Conservation (phyloP, 805 yeast genomes). For the Metschnikowia santaceciliae region DNA sequence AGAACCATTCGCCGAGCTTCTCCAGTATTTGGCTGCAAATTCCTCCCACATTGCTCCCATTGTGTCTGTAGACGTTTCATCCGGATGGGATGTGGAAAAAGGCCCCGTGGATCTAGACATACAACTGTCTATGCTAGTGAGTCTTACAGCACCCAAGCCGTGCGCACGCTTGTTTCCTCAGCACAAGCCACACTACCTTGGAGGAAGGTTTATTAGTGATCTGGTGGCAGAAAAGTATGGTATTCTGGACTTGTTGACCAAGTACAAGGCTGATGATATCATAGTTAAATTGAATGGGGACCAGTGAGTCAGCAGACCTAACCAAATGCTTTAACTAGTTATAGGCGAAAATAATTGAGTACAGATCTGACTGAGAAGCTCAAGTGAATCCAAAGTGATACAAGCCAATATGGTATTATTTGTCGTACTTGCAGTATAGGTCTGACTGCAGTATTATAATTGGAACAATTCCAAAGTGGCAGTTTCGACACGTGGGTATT, state of each 20-base stretch:
- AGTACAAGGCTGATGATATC: conserved; percentile 32
- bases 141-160: conserved; percentile 93
- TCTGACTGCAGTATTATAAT: too few species aligned
- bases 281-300: conserved; percentile 29
- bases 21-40: conserved; percentile 23
- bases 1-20: conserved; percentile 59
- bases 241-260: conserved; percentile 44
- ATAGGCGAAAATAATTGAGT: too few species aligned
- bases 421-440: too few species aligned
- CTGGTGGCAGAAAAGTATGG: conserved; percentile 69
- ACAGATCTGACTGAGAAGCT: too few species aligned
- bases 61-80: conserved; percentile 84
- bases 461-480: too few species aligned
- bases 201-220: conserved; percentile 79
- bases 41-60: conserved; percentile 54
- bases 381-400: too few species aligned
- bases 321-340: too few species aligned
- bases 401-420: too few species aligned
- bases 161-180: conserved; percentile 53
- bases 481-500: too few species aligned
- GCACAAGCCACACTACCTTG: conserved; percentile 64
- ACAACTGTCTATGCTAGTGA: conserved; percentile 65
- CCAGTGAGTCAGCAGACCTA: too few species aligned
- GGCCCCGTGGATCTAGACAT: conserved; percentile 51
- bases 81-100: conserved; percentile 94